Evolutionary conservation across 176 grass and related monocot species (phyloP).

Genomic region (Rhynchospora pubera): DNA sequence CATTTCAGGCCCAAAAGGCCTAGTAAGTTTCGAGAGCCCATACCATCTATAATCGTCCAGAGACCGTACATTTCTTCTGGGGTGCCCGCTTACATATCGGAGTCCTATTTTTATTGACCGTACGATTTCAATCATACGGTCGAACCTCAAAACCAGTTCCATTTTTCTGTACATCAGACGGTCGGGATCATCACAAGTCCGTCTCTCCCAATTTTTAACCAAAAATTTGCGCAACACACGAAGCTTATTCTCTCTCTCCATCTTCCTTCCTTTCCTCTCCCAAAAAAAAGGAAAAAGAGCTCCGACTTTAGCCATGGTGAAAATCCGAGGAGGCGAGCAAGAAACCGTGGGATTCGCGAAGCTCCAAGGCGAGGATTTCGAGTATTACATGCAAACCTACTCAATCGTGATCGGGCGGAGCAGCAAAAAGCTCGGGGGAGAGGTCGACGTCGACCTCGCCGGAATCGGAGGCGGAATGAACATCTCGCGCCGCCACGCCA

Average conservation of each 20-base stretch:
- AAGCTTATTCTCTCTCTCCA: neutral
- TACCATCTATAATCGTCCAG: too few relatives aligned
- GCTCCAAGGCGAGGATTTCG: slow-evolving; percentile 79
- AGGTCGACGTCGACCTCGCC: slow-evolving; percentile 79
- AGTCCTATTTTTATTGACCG: neutral
- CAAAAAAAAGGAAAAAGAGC: neutral
- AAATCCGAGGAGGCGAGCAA: neutral
- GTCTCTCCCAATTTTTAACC: neutral
- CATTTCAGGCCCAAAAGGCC: neutral
- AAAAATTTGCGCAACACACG: neutral
- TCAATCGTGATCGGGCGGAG: slow-evolving; percentile 73
- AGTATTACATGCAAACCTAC: slow-evolving; percentile 98
- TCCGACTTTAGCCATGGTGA: slow-evolving; percentile 11
- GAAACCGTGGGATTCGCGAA: slow-evolving; percentile 77
- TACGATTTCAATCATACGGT: neutral
- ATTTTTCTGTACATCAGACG: neutral
- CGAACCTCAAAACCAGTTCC: neutral
- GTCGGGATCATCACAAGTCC: neutral
- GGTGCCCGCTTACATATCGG: neutral
- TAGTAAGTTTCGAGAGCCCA: too few relatives aligned
- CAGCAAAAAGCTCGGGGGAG: slow-evolving; percentile 52
- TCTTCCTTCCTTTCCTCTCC: neutral
- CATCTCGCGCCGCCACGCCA: slow-evolving; percentile 82
- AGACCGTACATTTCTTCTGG: too few relatives aligned
- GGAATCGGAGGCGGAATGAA: slow-evolving; percentile 73